Conservation (phyloP, 371 early-diverging fungal genomes). For the Mycotypha africana region DNA sequence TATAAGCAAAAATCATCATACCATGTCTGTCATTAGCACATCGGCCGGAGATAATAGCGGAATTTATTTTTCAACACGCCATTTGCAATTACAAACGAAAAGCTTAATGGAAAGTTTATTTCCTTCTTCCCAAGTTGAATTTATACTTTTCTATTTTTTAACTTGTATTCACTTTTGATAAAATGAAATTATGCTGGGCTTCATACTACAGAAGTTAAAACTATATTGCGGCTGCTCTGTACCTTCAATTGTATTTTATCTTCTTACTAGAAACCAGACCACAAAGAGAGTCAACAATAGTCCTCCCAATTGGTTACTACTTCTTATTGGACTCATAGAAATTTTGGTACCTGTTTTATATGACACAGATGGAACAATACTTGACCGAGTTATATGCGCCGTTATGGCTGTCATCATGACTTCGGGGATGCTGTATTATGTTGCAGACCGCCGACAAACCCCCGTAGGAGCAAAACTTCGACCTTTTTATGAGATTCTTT, state of each 20-base stretch:
- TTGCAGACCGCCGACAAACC: conserved; percentile 11
- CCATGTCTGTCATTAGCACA: too few relatives aligned
- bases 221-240: conserved; percentile 7
- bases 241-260: conserved; percentile 8
- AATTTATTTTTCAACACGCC: too few relatives aligned
- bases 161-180: too few relatives aligned
- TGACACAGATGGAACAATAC: conserved; percentile 1
- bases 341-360: conserved; percentile 5
- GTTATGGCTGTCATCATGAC: conserved; percentile 16
- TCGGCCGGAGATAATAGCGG: too few relatives aligned
- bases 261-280: conserved; percentile 1
- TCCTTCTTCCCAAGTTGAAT: too few relatives aligned
- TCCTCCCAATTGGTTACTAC: conserved; percentile 3
- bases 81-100: too few relatives aligned
- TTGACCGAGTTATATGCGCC: conserved; percentile 11
- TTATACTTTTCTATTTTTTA: too few relatives aligned
- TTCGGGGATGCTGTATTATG: conserved; percentile 19
- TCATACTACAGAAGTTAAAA: background rate
- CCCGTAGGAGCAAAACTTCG: conserved; percentile 2
- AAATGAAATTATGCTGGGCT: conserved; percentile 2
- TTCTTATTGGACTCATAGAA: background rate
- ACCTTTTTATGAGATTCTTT: conserved; percentile 4
- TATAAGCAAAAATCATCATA: too few relatives aligned
- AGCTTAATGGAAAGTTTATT: too few relatives aligned
- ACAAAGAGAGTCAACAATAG: background rate